Conservation (phyloP, 2,329 filamentous ascomycete genomes). For the Aureobasidium sp. region DNA sequence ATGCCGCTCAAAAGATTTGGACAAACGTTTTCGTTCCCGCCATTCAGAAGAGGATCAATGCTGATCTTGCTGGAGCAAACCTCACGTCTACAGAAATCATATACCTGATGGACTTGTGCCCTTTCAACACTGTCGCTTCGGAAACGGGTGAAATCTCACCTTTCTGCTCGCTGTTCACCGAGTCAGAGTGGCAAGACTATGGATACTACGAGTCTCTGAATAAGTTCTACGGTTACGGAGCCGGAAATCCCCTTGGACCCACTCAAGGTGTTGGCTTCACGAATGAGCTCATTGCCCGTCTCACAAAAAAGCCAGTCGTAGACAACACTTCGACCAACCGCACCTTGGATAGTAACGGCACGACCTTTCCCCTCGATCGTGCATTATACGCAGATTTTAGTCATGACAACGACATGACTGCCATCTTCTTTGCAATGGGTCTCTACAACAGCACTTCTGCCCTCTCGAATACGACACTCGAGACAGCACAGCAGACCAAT, state of each 20-base stretch:
- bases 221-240: slow-evolving; percentile 78
- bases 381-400: slow-evolving; percentile 81
- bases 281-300: slow-evolving; percentile 77
- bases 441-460: slow-evolving; percentile 62
- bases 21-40: slow-evolving; percentile 56
- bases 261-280: slow-evolving; percentile 83
- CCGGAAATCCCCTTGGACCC: slow-evolving; percentile 69
- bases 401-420: slow-evolving; percentile 82
- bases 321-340: slow-evolving; percentile 71
- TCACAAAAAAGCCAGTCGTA: slow-evolving; percentile 61
- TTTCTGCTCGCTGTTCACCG: slow-evolving; percentile 71
- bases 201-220: slow-evolving; percentile 73
- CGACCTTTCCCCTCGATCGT: slow-evolving; percentile 64
- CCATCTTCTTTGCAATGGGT: slow-evolving; percentile 68
- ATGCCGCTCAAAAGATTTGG: slow-evolving; percentile 52
- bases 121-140: slow-evolving; percentile 71
- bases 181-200: slow-evolving; percentile 66
- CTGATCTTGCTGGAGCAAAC: slow-evolving; percentile 59
- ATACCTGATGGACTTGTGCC: slow-evolving; percentile 80
- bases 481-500: slow-evolving; percentile 47
- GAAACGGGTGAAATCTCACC: slow-evolving; percentile 50
- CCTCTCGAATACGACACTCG: slow-evolving; percentile 40
- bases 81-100: slow-evolving; percentile 57
- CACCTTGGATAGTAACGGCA: slow-evolving; percentile 61
- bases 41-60: slow-evolving; percentile 64